Percentiles rank a stretch among this genome's conserved stretches.
These are phyloP conservation scores for Panellus pusillus DNA, from an alignment of 768 basidiomycete species.

Conservation along the genomic window DNA sequence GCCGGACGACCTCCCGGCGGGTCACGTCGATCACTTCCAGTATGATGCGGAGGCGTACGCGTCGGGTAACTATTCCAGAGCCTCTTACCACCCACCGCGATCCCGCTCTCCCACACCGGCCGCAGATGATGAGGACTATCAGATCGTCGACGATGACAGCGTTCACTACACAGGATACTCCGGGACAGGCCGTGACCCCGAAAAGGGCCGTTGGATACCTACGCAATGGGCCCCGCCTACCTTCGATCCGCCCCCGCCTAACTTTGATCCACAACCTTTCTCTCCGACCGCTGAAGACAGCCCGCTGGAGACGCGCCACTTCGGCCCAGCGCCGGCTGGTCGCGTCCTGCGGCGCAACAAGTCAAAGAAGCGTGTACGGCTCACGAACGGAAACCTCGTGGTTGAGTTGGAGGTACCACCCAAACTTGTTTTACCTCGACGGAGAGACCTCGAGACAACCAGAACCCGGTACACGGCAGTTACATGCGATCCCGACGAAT, in stretches of 20 bases:
- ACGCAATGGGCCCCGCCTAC: constrained; percentile 25
- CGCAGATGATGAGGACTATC: constrained; percentile 71
- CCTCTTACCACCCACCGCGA: constrained; percentile 50
- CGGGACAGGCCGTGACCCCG: constrained; percentile 33
- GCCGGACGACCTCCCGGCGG: constrained; percentile 32
- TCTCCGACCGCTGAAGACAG: constrained; percentile 40
- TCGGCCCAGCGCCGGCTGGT: constrained; percentile 84
- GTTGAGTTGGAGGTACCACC: constrained; percentile 83
- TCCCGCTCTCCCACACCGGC: constrained; percentile 80
- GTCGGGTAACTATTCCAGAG: constrained; percentile 55
- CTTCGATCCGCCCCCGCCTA: constrained; percentile 16
- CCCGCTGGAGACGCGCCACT: constrained; percentile 72
- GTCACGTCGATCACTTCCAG: constrained; percentile 56
- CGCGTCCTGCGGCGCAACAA: constrained; percentile 74
- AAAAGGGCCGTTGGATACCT: constrained; percentile 33
- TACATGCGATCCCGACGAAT: constrained; percentile 93
- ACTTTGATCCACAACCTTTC: constrained; percentile 19
- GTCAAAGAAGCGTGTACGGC: constrained; percentile 75
- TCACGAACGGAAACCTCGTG: constrained; percentile 88
- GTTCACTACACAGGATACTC: constrained; percentile 53
- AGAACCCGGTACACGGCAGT: constrained; percentile 83
- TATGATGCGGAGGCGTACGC: constrained; percentile 71
- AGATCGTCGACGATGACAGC: constrained; percentile 54
- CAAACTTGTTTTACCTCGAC: constrained; percentile 73
- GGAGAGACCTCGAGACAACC: constrained; percentile 71